Evolutionary conservation across 179 eudicot species (phyloP), one percentile per base, ranked within the genome.

Genomic region (Actinidia polygama): DNA sequence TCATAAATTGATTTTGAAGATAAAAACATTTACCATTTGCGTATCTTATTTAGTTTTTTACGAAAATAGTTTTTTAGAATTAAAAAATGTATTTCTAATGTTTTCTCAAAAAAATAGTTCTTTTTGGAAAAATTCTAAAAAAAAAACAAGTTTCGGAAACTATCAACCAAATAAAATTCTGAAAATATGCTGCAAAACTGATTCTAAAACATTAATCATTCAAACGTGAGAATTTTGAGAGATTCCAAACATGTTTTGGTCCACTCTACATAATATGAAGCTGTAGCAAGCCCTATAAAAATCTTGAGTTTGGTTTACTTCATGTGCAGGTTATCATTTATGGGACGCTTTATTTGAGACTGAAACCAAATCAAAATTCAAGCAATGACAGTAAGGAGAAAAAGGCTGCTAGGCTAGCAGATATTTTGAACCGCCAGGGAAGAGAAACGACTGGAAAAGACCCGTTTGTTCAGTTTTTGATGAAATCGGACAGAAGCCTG

Each of bases 331-430:
- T 93, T 50, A 84, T 90, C 36, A 67, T 97, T 58, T 82, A 64
- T 71, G 97, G 98, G 19, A 93, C 95, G 19, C 86, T 97, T 15
- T 95, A 97, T 82, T 77, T 97, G 62, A 93, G 85, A 81, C 84
- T 95, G 84, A 91, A 85, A 79, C 87, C 57, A 77, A 58, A 63
- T 61, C 24, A 83, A 40, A 62, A 64, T 80, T 55, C 85, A 59
- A 7, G 78, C 26, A 55, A 63, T 54, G 86, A 83, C 24, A 78
- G 71, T 71, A 88, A 69, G 78, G 91, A 89, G 85, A 79, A 80
- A 67, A 89, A 89, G 68, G 95, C 92, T 12, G 88, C 87, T 51
- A 84, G 84, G 76, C 82, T 96, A 75, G 95, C 94, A 7, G 89
- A 90, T 47, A 85, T 91, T 73, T 73, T 92, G 77, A 85, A 86